Percentiles rank a stretch among this genome's conserved stretches.
Evolutionary conservation across 768 basidiomycete species (phyloP).

Genomic region (Galerina marginata): DNA sequence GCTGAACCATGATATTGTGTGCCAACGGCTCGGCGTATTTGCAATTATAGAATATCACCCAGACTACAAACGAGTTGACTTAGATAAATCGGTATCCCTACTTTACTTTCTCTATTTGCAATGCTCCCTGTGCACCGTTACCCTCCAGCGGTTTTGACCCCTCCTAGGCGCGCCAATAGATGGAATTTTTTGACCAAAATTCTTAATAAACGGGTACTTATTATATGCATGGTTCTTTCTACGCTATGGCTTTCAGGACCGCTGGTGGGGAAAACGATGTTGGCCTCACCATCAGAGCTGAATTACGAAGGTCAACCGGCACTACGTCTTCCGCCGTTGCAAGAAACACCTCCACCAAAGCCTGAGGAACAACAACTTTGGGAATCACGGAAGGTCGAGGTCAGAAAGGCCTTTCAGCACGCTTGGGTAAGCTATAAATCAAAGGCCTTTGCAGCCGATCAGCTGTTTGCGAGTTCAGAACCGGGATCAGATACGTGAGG

Average conservation of each 20-base stretch:
- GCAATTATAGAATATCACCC: no score
- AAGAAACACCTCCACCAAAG: slow-evolving; percentile 4
- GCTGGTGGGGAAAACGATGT: neutral
- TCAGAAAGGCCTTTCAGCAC: slow-evolving; percentile 57
- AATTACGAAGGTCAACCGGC: neutral
- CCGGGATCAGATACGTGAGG: slow-evolving; percentile 54
- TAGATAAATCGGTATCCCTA: no score
- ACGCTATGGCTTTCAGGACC: slow-evolving; percentile 20
- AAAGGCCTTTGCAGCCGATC: slow-evolving; percentile 58
- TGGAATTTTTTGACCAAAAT: slow-evolving; percentile 15
- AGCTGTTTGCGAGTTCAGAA: slow-evolving; percentile 53
- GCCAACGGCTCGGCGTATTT: no score
- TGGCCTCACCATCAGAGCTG: slow-evolving; percentile 2
- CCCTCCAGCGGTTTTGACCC: slow-evolving; percentile 12
- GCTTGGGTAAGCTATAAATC: slow-evolving; percentile 58
- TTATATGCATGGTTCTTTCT: slow-evolving; percentile 6
- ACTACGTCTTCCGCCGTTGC: slow-evolving; percentile 11
- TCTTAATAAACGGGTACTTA: slow-evolving; percentile 19
- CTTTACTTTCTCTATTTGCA: neutral
- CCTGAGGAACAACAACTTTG: slow-evolving; percentile 30
- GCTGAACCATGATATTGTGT: no score
- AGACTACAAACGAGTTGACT: no score
- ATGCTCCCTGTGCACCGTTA: slow-evolving; percentile 22
- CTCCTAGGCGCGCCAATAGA: slow-evolving; percentile 11
- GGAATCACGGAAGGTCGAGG: slow-evolving; percentile 48